Evolutionary conservation across 257 asterid species (phyloP).

Genomic region (Verbena officinalis): DNA sequence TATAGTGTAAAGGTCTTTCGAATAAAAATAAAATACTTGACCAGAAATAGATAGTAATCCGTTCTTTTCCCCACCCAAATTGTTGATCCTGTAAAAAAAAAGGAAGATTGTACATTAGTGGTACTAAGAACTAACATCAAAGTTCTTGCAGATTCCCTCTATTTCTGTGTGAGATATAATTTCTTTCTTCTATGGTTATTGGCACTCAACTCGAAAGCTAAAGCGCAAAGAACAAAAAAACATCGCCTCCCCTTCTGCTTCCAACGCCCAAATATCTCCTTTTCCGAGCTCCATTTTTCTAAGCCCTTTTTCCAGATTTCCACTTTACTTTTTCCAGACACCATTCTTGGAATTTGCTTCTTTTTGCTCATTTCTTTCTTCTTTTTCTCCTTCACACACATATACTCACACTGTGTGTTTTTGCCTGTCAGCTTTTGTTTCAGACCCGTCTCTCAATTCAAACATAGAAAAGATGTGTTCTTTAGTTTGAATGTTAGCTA

Average conservation of each 20-base stretch:
- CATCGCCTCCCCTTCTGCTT: conserved; percentile 29
- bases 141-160: not conserved
- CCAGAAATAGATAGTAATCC: conserved; percentile 9
- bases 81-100: not conserved
- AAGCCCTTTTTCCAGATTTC: conserved; percentile 36
- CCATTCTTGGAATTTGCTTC: conserved; percentile 49
- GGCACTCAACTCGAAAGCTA: conserved; percentile 43
- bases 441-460: conserved; percentile 30
- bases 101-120: not conserved
- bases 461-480: conserved; percentile 6
- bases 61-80: conserved; percentile 3
- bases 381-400: conserved; percentile 24
- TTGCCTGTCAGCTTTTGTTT: conserved; percentile 27
- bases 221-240: conserved; percentile 53
- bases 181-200: conserved; percentile 25
- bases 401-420: not conserved
- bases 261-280: conserved; percentile 23
- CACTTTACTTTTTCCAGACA: conserved; percentile 41
- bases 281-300: conserved; percentile 36
- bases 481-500: conserved; percentile 33
- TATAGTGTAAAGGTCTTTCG: not conserved
- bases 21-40: not conserved
- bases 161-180: conserved; percentile 12
- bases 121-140: too few relatives aligned
- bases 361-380: conserved; percentile 27